Base-by-base conservation (phyloP, 371 early-diverging fungal species). In the Thermomucor indicae-seudaticae region DNA sequence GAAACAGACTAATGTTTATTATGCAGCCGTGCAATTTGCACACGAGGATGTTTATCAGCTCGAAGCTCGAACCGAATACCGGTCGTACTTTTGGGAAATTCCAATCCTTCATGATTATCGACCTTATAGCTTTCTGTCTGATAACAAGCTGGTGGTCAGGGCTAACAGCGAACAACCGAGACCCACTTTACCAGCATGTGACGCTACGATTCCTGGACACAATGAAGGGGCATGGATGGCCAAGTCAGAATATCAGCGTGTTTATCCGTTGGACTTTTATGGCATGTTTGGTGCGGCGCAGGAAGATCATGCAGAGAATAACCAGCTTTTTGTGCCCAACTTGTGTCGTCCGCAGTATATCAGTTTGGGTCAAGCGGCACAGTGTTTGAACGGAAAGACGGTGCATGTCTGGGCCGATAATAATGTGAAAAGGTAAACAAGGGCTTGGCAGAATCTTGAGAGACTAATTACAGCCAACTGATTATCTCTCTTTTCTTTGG, bases 351-450 rank as follows among this genome's bases (percentile, higher is more conserved):
- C 65, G 4, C 53, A 67, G 8, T 67, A 65, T 24, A 62, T 58
- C 24, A 65, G 67, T n/a, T 38, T 44, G 39, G 70, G 70, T 1
- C 58, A 70, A n/a, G 65, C 57, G 11, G 47, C 56, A 2, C 57
- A 50, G n/a, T 73, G 74, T 25, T 47, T 73, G 11, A 53, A 62
- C 25, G 46, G 56, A 27, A 57, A 60, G 14, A 55, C 40, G 3
- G 43, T 73, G 2, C 74, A 73, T 57, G 67, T 70, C 3, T 69
- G 67, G 63, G 74, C 58, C 7, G 74, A 73, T 34, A 56, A 56
- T 19, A 64, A 73, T 42, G 25, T 67, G 5, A 53, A 59, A 30
- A 61, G 72, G 70, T 64, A 62, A 46, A 5, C 4, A 6, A 34
- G 30, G 38, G 12, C n/a, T 22, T 12, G 4, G 3, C 17, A 22